Evolutionary conservation across 805 yeast species (phyloP).

Genomic region (Ogataea minuta): DNA sequence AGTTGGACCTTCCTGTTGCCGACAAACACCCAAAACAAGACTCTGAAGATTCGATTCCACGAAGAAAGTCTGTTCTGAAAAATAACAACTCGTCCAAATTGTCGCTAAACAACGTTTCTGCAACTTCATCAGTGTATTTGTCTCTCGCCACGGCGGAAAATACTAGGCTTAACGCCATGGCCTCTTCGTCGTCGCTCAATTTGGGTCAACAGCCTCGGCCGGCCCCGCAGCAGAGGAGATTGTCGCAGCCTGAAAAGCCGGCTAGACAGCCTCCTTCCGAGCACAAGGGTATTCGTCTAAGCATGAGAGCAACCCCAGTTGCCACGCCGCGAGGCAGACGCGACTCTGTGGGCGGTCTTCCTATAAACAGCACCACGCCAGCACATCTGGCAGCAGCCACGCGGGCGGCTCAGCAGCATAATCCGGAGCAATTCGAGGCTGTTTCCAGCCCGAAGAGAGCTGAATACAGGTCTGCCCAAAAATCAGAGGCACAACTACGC

Average conservation of each 20-base stretch:
- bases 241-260: slow-evolving; percentile 10
- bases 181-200: slow-evolving; percentile 40
- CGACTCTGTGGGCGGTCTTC: slow-evolving; percentile 32
- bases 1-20: slow-evolving; percentile 19
- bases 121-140: slow-evolving; percentile 64
- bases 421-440: slow-evolving; percentile 12
- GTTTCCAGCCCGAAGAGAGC: slow-evolving; percentile 9
- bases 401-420: slow-evolving; percentile 27
- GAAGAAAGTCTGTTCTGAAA: slow-evolving; percentile 51
- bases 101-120: slow-evolving; percentile 26
- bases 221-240: slow-evolving; percentile 2
- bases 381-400: slow-evolving; percentile 34
- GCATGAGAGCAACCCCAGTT: slow-evolving; percentile 25
- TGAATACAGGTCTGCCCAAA: slow-evolving; percentile 10
- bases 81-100: slow-evolving; percentile 21
- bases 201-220: slow-evolving; percentile 14
- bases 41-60: slow-evolving; percentile 6
- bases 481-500: slow-evolving; percentile 29
- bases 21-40: slow-evolving; percentile 1
- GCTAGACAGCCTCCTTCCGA: slow-evolving; percentile 12
- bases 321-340: slow-evolving; percentile 7
- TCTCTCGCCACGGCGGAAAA: slow-evolving; percentile 77
- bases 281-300: slow-evolving; percentile 31
- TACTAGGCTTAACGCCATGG: slow-evolving; percentile 67
- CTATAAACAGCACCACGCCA: slow-evolving; percentile 8